These are phyloP conservation scores for Cordyceps cicadae DNA, from an alignment of 2,329 filamentous ascomycete genomes.

Conservation along the genomic window DNA sequence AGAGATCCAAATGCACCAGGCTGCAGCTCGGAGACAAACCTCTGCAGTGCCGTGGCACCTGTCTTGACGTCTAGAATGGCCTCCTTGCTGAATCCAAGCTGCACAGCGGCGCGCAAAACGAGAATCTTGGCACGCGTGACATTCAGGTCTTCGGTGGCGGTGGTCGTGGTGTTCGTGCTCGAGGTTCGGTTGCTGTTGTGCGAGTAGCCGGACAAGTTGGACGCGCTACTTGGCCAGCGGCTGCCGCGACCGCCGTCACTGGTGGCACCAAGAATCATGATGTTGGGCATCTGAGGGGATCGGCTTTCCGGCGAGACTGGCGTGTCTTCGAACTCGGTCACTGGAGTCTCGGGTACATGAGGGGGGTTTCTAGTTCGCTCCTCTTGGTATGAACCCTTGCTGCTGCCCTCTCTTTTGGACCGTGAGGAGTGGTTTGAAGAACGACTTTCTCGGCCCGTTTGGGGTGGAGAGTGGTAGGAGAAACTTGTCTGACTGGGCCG, in stretches of 20 bases:
- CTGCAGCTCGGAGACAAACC: slow-evolving; percentile 68
- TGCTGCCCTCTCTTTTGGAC: slow-evolving; percentile 43
- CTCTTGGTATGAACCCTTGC: slow-evolving; percentile 37
- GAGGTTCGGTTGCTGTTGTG: slow-evolving; percentile 58
- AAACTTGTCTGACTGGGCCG: slow-evolving; percentile 72
- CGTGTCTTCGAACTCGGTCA: slow-evolving; percentile 90
- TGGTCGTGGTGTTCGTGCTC: slow-evolving; percentile 64
- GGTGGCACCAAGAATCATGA: slow-evolving; percentile 71
- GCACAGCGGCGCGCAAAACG: slow-evolving; percentile 77
- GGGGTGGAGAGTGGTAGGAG: slow-evolving; percentile 43
- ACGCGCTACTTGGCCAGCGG: slow-evolving; percentile 75
- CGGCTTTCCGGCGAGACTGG: slow-evolving; percentile 74
- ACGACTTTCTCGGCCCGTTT: slow-evolving; percentile 38
- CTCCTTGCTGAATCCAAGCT: slow-evolving; percentile 67
- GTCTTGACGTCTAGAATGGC: slow-evolving; percentile 35
- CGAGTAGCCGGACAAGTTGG: slow-evolving; percentile 71
- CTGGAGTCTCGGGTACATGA: slow-evolving; percentile 74
- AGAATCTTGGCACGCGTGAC: slow-evolving; percentile 70
- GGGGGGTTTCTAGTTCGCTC: slow-evolving; percentile 41
- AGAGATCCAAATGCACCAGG: slow-evolving; percentile 69
- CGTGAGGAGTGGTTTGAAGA: slow-evolving; percentile 43
- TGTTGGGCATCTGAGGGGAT: slow-evolving; percentile 71
- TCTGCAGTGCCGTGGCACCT: slow-evolving; percentile 51
- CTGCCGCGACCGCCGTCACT: slow-evolving; percentile 51
- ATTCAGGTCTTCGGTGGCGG: slow-evolving; percentile 64